These are phyloP conservation scores for Geotrichum citri-aurantii DNA, from an alignment of 1,139 yeast species.

Conservation along the genomic window DNA sequence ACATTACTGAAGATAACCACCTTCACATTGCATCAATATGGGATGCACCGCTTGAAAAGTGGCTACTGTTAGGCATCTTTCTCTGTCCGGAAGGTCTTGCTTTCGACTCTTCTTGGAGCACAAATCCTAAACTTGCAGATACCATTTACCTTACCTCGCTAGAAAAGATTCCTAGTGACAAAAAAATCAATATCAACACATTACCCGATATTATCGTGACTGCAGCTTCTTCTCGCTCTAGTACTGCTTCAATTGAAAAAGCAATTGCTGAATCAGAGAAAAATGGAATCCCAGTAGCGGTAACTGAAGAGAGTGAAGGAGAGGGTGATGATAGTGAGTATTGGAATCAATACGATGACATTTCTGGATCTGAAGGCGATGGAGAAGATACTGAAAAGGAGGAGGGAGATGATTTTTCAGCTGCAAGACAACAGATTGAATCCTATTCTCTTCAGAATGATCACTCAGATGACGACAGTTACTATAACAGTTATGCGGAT, in stretches of 20 bases:
- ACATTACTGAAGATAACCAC: not conserved
- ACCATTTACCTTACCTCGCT: not conserved
- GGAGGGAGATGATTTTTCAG: not conserved
- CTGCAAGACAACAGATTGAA: not conserved
- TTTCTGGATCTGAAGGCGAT: slow-evolving; percentile 14
- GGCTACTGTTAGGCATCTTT: slow-evolving; percentile 12
- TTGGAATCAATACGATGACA: slow-evolving; percentile 14
- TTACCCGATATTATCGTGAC: slow-evolving; percentile 2
- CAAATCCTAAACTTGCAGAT: slow-evolving; percentile 4
- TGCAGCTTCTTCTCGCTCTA: not conserved
- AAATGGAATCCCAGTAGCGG: not conserved
- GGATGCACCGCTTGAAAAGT: not conserved
- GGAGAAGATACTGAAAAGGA: not conserved
- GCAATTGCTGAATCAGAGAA: not conserved
- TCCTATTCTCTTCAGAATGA: not conserved
- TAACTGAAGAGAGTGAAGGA: slow-evolving; percentile 1
- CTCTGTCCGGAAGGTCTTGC: slow-evolving; percentile 5
- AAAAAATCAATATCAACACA: not conserved
- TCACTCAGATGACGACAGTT: slow-evolving; percentile 19
- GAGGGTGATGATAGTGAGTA: slow-evolving; percentile 7
- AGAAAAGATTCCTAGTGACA: not conserved
- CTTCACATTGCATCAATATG: slow-evolving; percentile 4
- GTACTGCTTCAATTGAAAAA: not conserved
- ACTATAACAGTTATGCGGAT: slow-evolving; percentile 16
- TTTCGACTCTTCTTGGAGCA: not conserved